Evolutionary conservation across 768 basidiomycete species (phyloP).

Genomic region (Tulasnella sp.): DNA sequence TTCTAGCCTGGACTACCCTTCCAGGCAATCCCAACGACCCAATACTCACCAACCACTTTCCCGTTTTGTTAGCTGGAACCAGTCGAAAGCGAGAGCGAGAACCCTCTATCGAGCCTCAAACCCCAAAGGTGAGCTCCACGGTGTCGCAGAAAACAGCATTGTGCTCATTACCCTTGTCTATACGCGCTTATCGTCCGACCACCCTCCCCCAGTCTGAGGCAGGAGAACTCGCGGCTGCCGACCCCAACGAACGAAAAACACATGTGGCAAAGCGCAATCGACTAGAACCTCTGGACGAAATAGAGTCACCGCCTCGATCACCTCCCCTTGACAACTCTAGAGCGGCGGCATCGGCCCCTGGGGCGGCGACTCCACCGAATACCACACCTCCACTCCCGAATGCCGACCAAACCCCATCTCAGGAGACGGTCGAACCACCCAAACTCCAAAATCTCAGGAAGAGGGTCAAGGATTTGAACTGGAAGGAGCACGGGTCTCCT

Average conservation of each 20-base stretch:
- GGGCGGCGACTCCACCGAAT: constrained; percentile 21
- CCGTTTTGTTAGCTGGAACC: not conserved
- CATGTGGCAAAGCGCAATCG: constrained; percentile 69
- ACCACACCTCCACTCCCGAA: constrained; percentile 63
- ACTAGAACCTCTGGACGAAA: constrained; percentile 43
- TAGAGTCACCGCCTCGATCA: constrained; percentile 11
- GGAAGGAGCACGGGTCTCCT: constrained; percentile 39
- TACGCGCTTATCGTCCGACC: constrained; percentile 10
- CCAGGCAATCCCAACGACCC: not conserved
- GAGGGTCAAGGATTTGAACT: constrained; percentile 69
- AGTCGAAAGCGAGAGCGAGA: constrained; percentile 64
- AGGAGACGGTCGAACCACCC: constrained; percentile 8
- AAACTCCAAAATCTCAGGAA: constrained; percentile 74
- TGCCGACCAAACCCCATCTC: constrained; percentile 32
- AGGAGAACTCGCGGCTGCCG: not conserved
- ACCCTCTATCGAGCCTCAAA: constrained; percentile 61
- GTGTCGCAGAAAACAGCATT: not conserved
- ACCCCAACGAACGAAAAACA: constrained; percentile 47
- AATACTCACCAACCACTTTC: not conserved
- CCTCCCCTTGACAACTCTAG: constrained; percentile 14
- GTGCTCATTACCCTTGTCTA: not conserved
- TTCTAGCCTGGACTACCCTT: not conserved
- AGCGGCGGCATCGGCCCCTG: constrained; percentile 9
- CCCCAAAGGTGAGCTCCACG: constrained; percentile 29
- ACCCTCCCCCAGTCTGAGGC: constrained; percentile 10